phyloP scores from a whole-genome alignment of 148 eudicot species.

The Limonium bicolor region DNA sequence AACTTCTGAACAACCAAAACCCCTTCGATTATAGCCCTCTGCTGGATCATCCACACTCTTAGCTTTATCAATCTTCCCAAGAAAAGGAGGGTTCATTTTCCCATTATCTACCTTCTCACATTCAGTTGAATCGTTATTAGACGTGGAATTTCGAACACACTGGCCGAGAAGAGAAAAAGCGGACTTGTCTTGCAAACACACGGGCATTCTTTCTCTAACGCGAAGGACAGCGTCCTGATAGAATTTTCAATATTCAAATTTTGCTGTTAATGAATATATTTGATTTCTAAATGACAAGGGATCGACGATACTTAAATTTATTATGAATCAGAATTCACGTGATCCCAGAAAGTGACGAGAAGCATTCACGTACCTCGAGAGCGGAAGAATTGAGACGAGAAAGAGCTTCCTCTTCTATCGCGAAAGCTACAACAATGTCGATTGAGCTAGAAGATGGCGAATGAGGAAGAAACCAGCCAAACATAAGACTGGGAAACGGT shows the following conservation, averaged over 20 bases:
- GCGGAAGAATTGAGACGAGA: conserved; percentile 12
- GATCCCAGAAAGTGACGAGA: too few species aligned
- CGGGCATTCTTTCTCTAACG: conserved; percentile 46
- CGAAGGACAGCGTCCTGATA: conserved; percentile 35
- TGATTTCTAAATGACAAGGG: not conserved
- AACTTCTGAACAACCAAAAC: conserved; percentile 22
- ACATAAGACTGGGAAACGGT: conserved; percentile 11
- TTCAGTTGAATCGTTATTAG: conserved; percentile 9
- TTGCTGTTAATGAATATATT: not conserved
- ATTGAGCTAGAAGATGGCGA: conserved; percentile 37
- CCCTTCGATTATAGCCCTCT: conserved; percentile 12
- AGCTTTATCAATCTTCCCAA: conserved; percentile 2
- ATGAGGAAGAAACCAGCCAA: conserved; percentile 55
- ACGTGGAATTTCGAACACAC: conserved; percentile 17
- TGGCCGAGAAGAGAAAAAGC: conserved; percentile 49
- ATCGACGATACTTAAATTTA: too few species aligned
- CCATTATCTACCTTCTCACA: conserved; percentile 12
- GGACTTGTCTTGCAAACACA: conserved; percentile 47
- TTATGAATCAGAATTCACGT: too few species aligned
- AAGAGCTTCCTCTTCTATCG: conserved; percentile 23
- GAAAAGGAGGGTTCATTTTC: not conserved
- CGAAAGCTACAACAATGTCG: conserved; percentile 78
- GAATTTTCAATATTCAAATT: not conserved
- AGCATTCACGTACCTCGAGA: conserved; percentile 34
- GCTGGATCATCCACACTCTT: conserved; percentile 6